phyloP scores from a whole-genome alignment of 2,329 filamentous ascomycete species.

The Niveomyces coronatus region DNA sequence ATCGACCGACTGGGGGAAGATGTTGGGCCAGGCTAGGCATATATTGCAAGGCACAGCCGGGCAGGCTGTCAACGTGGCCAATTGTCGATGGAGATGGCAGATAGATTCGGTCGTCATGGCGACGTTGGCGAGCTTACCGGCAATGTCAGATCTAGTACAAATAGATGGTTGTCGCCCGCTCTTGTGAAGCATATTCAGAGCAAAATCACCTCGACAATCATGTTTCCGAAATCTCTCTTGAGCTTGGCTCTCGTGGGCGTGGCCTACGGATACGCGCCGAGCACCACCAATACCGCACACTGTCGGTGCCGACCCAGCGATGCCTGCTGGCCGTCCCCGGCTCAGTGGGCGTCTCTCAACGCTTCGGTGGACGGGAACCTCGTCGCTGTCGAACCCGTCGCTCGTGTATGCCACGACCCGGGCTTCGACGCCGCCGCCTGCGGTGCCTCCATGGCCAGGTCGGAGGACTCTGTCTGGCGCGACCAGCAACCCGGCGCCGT shows the following conservation, averaged over 20 bases:
- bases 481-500: slow-evolving; percentile 23
- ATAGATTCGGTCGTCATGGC: slow-evolving; percentile 1
- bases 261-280: not conserved
- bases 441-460: slow-evolving; percentile 20
- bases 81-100: not conserved
- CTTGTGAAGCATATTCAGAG: not conserved
- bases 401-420: slow-evolving; percentile 36
- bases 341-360: slow-evolving; percentile 39
- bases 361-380: slow-evolving; percentile 36
- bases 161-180: not conserved
- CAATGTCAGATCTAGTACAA: no score
- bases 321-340: slow-evolving; percentile 35
- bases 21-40: slow-evolving; percentile 3
- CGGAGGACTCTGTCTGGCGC: slow-evolving; percentile 23
- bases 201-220: slow-evolving; percentile 1
- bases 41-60: not conserved
- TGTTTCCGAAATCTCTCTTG: not conserved
- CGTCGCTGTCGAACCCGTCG: slow-evolving; percentile 40
- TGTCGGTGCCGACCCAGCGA: slow-evolving; percentile 41
- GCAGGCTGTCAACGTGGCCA: no score
- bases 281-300: not conserved
- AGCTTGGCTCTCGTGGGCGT: not conserved
- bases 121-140: not conserved
- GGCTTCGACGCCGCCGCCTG: slow-evolving; percentile 33
- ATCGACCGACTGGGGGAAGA: slow-evolving; percentile 4